Percentiles rank a stretch among this genome's conserved stretches.
Evolutionary conservation across 164 flowering plant genomes (phyloP).

Genomic region (Magnolia officinalis): DNA sequence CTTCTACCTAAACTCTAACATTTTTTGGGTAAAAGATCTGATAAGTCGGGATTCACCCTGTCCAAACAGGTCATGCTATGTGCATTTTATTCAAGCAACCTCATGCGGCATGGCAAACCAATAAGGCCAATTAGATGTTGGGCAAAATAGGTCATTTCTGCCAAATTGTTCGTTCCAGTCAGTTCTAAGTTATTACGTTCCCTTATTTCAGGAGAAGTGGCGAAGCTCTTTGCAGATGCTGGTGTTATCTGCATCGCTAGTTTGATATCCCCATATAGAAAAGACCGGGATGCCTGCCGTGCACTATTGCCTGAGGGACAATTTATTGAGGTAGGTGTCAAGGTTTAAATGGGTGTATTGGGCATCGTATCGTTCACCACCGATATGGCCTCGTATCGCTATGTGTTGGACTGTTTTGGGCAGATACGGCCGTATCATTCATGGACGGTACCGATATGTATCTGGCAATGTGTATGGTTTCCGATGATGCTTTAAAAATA

Average conservation of each 20-base stretch:
- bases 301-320: constrained; percentile 63
- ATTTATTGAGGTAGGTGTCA: constrained; percentile 71
- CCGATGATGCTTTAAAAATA: too few relatives aligned
- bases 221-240: constrained; percentile 95
- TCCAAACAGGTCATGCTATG: not conserved
- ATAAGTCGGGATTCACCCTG: not conserved
- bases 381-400: too few relatives aligned
- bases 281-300: constrained; percentile 87
- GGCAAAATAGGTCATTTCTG: not conserved
- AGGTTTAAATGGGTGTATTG: too few relatives aligned
- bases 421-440: too few relatives aligned
- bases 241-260: constrained; percentile 96
- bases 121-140: not conserved
- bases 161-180: not conserved
- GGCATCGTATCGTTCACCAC: too few relatives aligned
- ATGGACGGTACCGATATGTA: too few relatives aligned
- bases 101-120: too few relatives aligned
- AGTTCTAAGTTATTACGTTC: constrained; percentile 4
- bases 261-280: constrained; percentile 89
- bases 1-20: not conserved
- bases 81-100: too few relatives aligned
- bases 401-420: too few relatives aligned
- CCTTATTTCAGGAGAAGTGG: constrained; percentile 73
- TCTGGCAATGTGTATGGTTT: too few relatives aligned
- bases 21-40: not conserved